Conservation (phyloP, 2,329 filamentous ascomycete genomes). For the Nemania diffusa region DNA sequence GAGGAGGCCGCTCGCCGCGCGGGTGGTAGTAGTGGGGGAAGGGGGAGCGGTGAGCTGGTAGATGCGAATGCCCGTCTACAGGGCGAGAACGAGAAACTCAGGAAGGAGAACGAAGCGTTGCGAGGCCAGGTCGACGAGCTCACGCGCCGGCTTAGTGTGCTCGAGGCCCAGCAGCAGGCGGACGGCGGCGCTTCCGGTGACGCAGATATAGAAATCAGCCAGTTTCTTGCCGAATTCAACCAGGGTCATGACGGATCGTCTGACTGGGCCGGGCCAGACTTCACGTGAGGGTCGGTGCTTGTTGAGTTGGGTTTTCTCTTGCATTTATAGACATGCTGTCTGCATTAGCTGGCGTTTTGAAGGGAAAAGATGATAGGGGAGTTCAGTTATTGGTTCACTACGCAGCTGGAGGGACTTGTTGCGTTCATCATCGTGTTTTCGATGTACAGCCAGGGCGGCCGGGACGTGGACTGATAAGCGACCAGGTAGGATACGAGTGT, state of each 20-base stretch:
- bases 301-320: background rate
- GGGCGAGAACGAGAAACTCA: background rate
- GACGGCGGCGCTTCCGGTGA: background rate
- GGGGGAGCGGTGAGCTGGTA: background rate
- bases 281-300: background rate
- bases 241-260: background rate
- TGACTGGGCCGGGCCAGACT: background rate
- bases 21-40: no score
- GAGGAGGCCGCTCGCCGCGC: no score
- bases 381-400: background rate
- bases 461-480: background rate
- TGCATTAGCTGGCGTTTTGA: background rate
- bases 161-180: no score
- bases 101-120: conserved; percentile 2
- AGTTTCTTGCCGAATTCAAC: background rate
- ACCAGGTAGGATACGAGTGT: background rate
- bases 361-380: background rate
- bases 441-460: no score
- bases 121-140: background rate
- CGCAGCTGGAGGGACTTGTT: background rate
- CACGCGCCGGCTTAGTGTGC: background rate
- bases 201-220: background rate
- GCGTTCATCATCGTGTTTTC: background rate
- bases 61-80: background rate
- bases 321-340: background rate